A percentile compares a stretch with the other conserved stretches of the same genome.
Conservation (phyloP, 345 rosid species). For the Melastoma malabathricum region DNA sequence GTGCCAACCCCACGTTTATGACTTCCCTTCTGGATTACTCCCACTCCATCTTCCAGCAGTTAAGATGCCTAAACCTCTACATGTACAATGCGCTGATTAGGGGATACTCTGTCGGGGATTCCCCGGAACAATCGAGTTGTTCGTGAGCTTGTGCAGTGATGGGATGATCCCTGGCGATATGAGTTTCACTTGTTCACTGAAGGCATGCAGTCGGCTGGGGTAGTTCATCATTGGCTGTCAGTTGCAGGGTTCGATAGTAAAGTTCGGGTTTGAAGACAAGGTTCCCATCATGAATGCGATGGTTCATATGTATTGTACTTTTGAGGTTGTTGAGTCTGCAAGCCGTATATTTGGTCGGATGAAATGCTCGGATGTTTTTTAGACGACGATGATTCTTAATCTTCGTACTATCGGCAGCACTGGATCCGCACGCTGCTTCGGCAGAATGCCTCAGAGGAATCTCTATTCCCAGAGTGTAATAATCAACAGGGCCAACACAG, state of each 20-base stretch:
- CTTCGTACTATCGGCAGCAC: slow-evolving; percentile 31
- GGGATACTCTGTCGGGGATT: slow-evolving; percentile 30
- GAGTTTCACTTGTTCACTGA: slow-evolving; percentile 52
- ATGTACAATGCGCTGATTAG: slow-evolving; percentile 44
- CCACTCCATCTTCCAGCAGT: slow-evolving; percentile 29
- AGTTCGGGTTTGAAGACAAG: slow-evolving; percentile 38
- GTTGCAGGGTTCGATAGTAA: slow-evolving; percentile 40
- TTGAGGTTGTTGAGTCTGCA: slow-evolving; percentile 38
- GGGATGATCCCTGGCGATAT: slow-evolving; percentile 46
- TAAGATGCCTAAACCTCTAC: slow-evolving; percentile 44
- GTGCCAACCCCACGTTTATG: slow-evolving; percentile 13
- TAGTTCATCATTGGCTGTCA: slow-evolving; percentile 33
- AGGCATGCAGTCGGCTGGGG: slow-evolving; percentile 33
- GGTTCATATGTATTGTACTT: slow-evolving; percentile 48
- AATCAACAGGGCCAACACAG: too few species aligned
- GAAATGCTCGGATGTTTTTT: slow-evolving; percentile 35
- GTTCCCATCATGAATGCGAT: slow-evolving; percentile 51
- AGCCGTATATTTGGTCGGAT: slow-evolving; percentile 25
- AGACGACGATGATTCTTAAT: slow-evolving; percentile 58
- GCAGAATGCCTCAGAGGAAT: slow-evolving; percentile 60
- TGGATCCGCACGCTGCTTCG: slow-evolving; percentile 37
- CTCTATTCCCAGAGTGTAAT: slow-evolving; percentile 63
- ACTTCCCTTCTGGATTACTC: slow-evolving; percentile 26
- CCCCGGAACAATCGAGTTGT: slow-evolving; percentile 27
- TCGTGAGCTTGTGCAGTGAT: slow-evolving; percentile 21